Evolutionary conservation across 352 stramenopile species (phyloP), one percentile per base, ranked within the genome.

Genomic region (Phytophthora tubulina): DNA sequence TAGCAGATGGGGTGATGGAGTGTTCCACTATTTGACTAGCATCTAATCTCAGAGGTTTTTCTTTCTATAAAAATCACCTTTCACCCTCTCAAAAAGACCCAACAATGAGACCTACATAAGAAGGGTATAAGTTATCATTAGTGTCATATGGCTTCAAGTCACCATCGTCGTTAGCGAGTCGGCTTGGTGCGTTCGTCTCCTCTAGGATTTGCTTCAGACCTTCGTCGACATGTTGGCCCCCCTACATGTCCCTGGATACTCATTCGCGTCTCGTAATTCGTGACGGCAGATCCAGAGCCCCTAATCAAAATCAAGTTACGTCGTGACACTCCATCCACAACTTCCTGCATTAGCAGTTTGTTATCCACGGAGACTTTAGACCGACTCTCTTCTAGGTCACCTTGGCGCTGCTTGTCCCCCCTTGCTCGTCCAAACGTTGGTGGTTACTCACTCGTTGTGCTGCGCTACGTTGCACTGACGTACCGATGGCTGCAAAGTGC

Each of bases 131-230:
- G 4, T 6, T 49, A 27, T 59, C 21, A 1, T 36, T 3, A 38
- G 30, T 62, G 33, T 62, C 54, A 62, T 2, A 67, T 44, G 36
- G 10, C 53, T 62, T 72, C 61, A 67, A 68, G 63, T 62, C 55
- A 55, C 62, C 63, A 67, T 75, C 63, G 49, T 72, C 17, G 55
- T 71, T 9, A 75, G 62, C 53, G 53, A 66, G 60, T 39, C 53
- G 13, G 8, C 42, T 56, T 44, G 36, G 13, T 5, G 14, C 5
- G 4, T 54, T n/a, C 33, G 39, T 61, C 64, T 72, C 57, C 32
- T 11, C 11, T 72, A 50, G 6, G 65, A 67, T 72, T 72, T 72
- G 57, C 55, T 61, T 27, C 14, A 45, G 21, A 21, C 55, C 0
- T 61, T 72, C 32, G 64, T 62, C 32, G 41, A 55, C 48, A 49